phyloP scores from a whole-genome alignment of 2,329 filamentous ascomycete species.

The Ophiostoma ips region DNA sequence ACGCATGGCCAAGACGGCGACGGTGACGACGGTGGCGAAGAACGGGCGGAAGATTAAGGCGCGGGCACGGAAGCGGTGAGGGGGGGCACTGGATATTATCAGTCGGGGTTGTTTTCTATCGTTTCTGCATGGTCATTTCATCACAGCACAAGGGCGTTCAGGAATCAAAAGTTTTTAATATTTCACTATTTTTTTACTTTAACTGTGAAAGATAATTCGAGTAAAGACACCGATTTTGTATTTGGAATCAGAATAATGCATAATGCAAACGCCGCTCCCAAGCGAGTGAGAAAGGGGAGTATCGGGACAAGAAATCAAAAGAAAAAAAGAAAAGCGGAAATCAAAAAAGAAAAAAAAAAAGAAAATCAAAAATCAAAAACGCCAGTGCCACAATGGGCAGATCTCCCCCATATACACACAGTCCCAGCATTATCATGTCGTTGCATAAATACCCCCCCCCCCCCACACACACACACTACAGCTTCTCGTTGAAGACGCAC shows the following conservation, averaged over 20 bases:
- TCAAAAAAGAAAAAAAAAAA: background rate
- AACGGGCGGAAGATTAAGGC: constrained; percentile 49
- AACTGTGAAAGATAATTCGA: background rate
- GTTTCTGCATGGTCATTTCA: background rate
- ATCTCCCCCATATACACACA: background rate
- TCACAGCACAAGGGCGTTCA: background rate
- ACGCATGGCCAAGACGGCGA: constrained; percentile 52
- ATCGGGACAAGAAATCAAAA: too few relatives aligned
- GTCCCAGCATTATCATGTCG: background rate
- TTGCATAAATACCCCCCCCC: too few relatives aligned
- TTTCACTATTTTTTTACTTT: background rate
- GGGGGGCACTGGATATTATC: background rate
- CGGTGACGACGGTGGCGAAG: constrained; percentile 44
- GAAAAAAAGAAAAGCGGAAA: background rate
- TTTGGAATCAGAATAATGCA: background rate
- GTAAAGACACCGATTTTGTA: background rate
- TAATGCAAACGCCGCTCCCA: background rate
- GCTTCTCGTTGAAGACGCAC: constrained; percentile 32
- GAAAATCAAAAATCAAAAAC: background rate
- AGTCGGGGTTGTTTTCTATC: background rate
- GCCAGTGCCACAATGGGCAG: too few relatives aligned
- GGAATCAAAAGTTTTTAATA: background rate
- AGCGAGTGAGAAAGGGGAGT: background rate
- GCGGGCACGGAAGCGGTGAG: constrained; percentile 45
- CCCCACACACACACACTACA: constrained; percentile 16